Evolutionary conservation across 257 asterid species (phyloP).

Genomic region (Primulina eburnea): DNA sequence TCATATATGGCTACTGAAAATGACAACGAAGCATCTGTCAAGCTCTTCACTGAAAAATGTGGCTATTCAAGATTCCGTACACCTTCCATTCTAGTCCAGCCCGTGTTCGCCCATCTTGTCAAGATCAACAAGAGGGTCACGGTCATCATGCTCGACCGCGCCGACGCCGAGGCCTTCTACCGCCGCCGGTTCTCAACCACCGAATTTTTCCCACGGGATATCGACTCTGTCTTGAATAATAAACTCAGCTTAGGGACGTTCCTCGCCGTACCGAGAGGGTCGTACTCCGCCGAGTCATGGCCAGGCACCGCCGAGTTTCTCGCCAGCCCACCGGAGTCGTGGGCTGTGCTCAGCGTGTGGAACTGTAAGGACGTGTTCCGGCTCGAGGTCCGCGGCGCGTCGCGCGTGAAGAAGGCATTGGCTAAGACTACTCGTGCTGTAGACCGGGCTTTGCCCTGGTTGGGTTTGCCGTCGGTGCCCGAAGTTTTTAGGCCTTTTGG

Average conservation of each 20-base stretch:
- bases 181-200: slow-evolving; percentile 59
- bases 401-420: slow-evolving; percentile 41
- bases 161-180: slow-evolving; percentile 67
- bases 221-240: slow-evolving; percentile 57
- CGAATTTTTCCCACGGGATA: slow-evolving; percentile 88
- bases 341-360: slow-evolving; percentile 90
- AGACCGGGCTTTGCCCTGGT: slow-evolving; percentile 86
- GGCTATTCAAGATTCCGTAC: slow-evolving; percentile 76
- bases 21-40: slow-evolving; percentile 76
- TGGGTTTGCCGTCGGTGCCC: slow-evolving; percentile 70
- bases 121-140: slow-evolving; percentile 29
- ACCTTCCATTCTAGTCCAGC: slow-evolving; percentile 73
- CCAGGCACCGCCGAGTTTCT: slow-evolving; percentile 48
- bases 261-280: slow-evolving; percentile 52
- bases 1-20: slow-evolving; percentile 83
- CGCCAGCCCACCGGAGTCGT: slow-evolving; percentile 61
- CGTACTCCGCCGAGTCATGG: slow-evolving; percentile 45
- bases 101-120: slow-evolving; percentile 73
- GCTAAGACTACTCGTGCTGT: slow-evolving; percentile 54
- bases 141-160: slow-evolving; percentile 43
- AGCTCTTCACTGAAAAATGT: slow-evolving; percentile 72
- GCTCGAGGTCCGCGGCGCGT: slow-evolving; percentile 86
- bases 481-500: slow-evolving; percentile 78
- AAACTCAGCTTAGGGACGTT: slow-evolving; percentile 65
- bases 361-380: slow-evolving; percentile 69